Evolutionary conservation across 305 asterid species (phyloP).

Genomic region (Fraxinus velutina): DNA sequence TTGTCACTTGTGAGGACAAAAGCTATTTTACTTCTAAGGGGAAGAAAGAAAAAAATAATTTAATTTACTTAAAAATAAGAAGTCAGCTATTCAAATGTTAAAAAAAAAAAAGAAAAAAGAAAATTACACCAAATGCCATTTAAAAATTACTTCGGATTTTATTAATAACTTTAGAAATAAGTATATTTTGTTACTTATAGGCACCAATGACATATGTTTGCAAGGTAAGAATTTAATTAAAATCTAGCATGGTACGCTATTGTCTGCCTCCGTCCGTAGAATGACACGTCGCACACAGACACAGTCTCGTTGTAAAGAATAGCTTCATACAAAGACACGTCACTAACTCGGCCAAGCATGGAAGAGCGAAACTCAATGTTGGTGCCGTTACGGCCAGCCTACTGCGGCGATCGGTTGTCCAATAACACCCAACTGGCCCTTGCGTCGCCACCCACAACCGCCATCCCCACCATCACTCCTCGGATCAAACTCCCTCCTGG

Average conservation of each 20-base stretch:
- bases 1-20: no score
- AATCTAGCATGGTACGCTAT: background rate
- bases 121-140: no score
- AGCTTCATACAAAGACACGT: background rate
- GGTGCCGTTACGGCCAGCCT: constrained; percentile 32
- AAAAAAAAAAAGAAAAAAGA: no score
- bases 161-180: no score
- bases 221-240: background rate
- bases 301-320: background rate
- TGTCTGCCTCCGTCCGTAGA: background rate
- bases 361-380: constrained; percentile 33
- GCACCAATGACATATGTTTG: background rate
- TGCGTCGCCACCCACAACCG: constrained; percentile 8
- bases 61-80: no score
- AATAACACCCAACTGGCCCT: constrained; percentile 17
- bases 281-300: background rate
- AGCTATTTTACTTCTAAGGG: no score
- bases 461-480: constrained; percentile 6
- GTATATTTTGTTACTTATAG: no score
- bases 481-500: constrained; percentile 45
- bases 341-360: background rate
- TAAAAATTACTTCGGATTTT: background rate
- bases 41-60: no score
- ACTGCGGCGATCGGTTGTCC: constrained; percentile 22
- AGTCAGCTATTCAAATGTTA: no score